Percentiles rank a stretch among this genome's conserved stretches.
Evolutionary conservation across 23 red algal genomes (phyloP).

Genomic region (Cyanidium caldarium): DNA sequence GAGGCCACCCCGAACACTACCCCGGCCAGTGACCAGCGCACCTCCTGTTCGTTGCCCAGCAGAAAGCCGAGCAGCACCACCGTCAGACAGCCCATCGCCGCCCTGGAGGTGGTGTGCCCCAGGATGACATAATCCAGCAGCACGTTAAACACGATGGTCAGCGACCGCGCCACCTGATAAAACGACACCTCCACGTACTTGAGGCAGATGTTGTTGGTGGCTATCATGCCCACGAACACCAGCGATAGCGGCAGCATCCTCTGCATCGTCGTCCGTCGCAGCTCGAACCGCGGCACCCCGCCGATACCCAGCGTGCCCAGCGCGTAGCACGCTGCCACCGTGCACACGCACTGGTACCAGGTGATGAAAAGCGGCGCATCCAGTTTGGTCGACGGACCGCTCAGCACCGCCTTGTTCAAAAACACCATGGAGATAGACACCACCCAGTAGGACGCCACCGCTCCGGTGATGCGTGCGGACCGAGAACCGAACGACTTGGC

Average conservation of each 20-base stretch:
- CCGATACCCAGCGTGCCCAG: constrained; percentile 25
- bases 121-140: constrained; percentile 70
- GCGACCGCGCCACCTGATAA: constrained; percentile 88
- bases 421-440: constrained; percentile 94
- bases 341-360: constrained; percentile 85
- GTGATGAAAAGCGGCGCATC: constrained; percentile 85
- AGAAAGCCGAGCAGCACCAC: constrained; percentile 64
- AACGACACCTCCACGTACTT: constrained; percentile 92
- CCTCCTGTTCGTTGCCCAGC: constrained; percentile 64
- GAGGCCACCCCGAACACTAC: constrained; percentile 72
- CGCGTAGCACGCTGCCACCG: constrained; percentile 39
- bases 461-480: constrained; percentile 3
- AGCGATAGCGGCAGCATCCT: constrained; percentile 66
- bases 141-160: constrained; percentile 93
- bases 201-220: constrained; percentile 87
- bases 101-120: constrained; percentile 60
- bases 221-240: constrained; percentile 82
- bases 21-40: constrained; percentile 79
- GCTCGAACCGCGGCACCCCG: constrained; percentile 56
- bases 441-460: constrained; percentile 82
- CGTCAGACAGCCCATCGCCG: constrained; percentile 49
- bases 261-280: constrained; percentile 26
- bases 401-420: constrained; percentile 73
- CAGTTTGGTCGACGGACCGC: constrained; percentile 22
- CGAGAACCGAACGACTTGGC: too few relatives aligned